Percentiles rank a stretch among this genome's conserved stretches.
These are phyloP conservation scores for Ramaria rubella DNA, from an alignment of 768 basidiomycete species.

Conservation along the genomic window DNA sequence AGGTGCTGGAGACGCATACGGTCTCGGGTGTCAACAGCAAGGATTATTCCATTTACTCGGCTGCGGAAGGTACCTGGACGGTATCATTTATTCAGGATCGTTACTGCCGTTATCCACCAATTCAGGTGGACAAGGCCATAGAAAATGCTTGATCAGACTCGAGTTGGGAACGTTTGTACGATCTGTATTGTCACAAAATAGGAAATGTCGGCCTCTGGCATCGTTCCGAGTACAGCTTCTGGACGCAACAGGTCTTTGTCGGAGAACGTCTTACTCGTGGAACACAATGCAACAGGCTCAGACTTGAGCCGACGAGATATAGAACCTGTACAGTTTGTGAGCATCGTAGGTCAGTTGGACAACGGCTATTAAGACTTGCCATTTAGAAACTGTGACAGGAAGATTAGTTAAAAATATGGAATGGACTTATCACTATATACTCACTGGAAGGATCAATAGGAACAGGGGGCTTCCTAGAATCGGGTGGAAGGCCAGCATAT, in stretches of 20 bases:
- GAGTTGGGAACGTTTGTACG: slow-evolving; percentile 88
- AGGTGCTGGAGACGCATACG: slow-evolving; percentile 87
- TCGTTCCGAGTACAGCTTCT: background rate
- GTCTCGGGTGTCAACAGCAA: slow-evolving; percentile 69
- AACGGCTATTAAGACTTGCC: slow-evolving; percentile 29
- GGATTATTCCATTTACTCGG: slow-evolving; percentile 88
- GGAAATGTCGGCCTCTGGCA: background rate
- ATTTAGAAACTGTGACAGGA: slow-evolving; percentile 61
- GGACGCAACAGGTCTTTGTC: background rate
- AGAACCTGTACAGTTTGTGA: slow-evolving; percentile 41
- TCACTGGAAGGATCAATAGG: slow-evolving; percentile 87
- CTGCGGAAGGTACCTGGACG: slow-evolving; percentile 90
- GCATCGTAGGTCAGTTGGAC: background rate
- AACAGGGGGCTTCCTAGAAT: slow-evolving; percentile 78
- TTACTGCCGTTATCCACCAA: slow-evolving; percentile 83
- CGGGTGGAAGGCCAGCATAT: slow-evolving; percentile 63
- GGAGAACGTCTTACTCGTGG: background rate
- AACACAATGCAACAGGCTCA: slow-evolving; percentile 22
- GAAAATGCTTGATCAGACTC: slow-evolving; percentile 37
- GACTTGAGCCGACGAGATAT: slow-evolving; percentile 84
- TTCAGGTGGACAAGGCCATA: slow-evolving; percentile 35
- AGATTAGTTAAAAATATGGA: background rate
- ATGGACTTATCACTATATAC: slow-evolving; percentile 18
- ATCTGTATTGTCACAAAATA: slow-evolving; percentile 25
- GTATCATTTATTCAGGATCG: slow-evolving; percentile 88